These are phyloP conservation scores for Achlya hypogyna DNA, from an alignment of 352 stramenopile species.

Conservation along the genomic window DNA sequence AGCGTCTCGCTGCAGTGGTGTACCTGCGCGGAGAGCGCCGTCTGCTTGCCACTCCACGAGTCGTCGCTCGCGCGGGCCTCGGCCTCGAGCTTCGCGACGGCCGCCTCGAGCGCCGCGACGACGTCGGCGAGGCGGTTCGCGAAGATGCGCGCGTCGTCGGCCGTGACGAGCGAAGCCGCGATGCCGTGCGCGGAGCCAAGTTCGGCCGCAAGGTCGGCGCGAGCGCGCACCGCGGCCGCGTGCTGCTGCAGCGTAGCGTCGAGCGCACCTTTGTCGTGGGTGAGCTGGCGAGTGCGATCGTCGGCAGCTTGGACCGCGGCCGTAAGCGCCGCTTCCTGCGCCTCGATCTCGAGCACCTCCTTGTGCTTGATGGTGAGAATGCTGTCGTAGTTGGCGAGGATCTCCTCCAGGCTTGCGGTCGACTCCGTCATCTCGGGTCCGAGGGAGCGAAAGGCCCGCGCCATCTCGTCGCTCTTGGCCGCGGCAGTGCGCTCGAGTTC, in stretches of 20 bases:
- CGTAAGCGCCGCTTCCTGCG: constrained; percentile 36
- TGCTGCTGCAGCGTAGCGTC: constrained; percentile 33
- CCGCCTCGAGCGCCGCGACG: neutral
- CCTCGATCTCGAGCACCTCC: constrained; percentile 29
- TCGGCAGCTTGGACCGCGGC: constrained; percentile 30
- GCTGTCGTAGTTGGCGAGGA: constrained; percentile 10
- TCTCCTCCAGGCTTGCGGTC: neutral
- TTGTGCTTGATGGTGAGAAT: neutral
- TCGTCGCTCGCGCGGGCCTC: neutral
- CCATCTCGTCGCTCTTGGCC: neutral
- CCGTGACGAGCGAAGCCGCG: neutral
- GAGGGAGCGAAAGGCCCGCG: neutral
- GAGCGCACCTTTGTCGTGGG: constrained; percentile 36
- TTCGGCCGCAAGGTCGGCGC: constrained; percentile 23
- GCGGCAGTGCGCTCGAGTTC: neutral
- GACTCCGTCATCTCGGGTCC: neutral
- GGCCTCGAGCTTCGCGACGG: neutral
- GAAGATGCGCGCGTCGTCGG: neutral
- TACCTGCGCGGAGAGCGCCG: neutral
- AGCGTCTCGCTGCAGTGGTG: neutral
- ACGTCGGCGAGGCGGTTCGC: neutral
- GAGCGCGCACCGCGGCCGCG: constrained; percentile 27
- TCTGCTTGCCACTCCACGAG: neutral
- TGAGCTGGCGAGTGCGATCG: constrained; percentile 30
- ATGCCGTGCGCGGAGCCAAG: neutral